Percentiles rank a stretch among this genome's conserved stretches.
phyloP scores from a whole-genome alignment of 2,329 filamentous ascomycete species.

The Colletotrichum incanum region DNA sequence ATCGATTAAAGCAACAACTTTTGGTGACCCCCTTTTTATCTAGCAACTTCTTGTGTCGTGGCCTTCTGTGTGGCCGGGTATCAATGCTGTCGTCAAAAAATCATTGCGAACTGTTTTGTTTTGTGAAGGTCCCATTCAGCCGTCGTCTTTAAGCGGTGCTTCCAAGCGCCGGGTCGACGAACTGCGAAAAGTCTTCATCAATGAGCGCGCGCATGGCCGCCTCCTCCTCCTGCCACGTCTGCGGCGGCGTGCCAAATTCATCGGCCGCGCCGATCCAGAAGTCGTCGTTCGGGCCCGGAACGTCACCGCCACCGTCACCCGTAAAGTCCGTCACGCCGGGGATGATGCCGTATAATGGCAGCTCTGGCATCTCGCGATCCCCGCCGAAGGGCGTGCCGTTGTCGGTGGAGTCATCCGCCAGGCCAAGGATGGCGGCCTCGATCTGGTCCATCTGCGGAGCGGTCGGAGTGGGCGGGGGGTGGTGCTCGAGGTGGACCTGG shows the following conservation, averaged over 20 bases:
- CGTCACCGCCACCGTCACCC: neutral
- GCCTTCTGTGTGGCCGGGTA: constrained; percentile 38
- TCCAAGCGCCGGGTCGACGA: constrained; percentile 42
- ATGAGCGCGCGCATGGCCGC: constrained; percentile 60
- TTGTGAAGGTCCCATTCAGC: neutral
- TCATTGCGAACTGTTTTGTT: neutral
- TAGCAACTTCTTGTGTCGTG: constrained; percentile 18
- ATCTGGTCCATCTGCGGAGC: constrained; percentile 34
- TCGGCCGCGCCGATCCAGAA: constrained; percentile 54
- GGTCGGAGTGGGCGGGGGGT: constrained; percentile 44
- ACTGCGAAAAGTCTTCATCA: constrained; percentile 37
- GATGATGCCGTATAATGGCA: constrained; percentile 38
- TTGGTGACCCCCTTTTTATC: constrained; percentile 23
- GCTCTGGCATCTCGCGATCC: constrained; percentile 40
- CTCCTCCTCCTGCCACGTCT: constrained; percentile 62
- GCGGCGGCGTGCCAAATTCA: constrained; percentile 48
- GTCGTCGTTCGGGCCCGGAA: constrained; percentile 37
- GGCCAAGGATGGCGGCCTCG: constrained; percentile 39
- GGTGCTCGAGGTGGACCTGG: constrained; percentile 60
- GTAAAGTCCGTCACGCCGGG: constrained; percentile 33
- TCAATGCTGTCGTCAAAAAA: constrained; percentile 33
- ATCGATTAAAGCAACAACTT: constrained; percentile 27
- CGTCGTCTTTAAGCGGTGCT: constrained; percentile 13
- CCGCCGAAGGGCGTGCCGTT: constrained; percentile 22
- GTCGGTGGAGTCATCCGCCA: constrained; percentile 43